Evolutionary conservation across 2,329 filamentous ascomycete genomes (phyloP).

Genomic region (Fusarium xyrophilum): DNA sequence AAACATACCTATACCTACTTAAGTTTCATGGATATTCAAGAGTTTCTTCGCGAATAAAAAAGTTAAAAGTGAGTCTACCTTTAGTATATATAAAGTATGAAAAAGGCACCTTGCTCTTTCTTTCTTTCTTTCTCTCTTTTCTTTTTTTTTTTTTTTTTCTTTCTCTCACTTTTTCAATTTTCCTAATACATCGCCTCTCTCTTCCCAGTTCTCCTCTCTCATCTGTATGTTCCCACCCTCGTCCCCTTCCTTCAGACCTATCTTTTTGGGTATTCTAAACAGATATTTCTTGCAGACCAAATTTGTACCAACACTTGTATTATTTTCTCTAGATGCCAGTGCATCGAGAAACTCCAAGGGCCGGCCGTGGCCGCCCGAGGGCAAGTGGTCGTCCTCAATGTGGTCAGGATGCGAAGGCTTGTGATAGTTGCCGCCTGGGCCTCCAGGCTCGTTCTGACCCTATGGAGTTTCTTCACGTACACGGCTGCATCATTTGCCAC

Average conservation of each 20-base stretch:
- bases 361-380: not conserved
- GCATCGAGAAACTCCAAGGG: not conserved
- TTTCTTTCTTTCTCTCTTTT: not conserved
- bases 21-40: not conserved
- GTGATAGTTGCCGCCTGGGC: not conserved
- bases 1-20: not conserved
- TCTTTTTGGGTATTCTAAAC: not conserved
- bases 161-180: not conserved
- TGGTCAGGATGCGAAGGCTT: not conserved
- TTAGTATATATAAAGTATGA: not conserved
- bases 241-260: not conserved
- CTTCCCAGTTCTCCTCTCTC: not conserved
- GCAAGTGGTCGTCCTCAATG: not conserved
- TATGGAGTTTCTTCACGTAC: not conserved
- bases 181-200: not conserved
- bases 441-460: not conserved
- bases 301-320: not conserved
- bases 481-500: not conserved
- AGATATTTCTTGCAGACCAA: not conserved
- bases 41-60: not conserved
- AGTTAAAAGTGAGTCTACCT: not conserved
- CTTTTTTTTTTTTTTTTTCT: not conserved
- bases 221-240: too few relatives aligned
- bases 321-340: not conserved
- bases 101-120: not conserved